Conservation (phyloP, 768 basidiomycete genomes). For the Trametes maxima region DNA sequence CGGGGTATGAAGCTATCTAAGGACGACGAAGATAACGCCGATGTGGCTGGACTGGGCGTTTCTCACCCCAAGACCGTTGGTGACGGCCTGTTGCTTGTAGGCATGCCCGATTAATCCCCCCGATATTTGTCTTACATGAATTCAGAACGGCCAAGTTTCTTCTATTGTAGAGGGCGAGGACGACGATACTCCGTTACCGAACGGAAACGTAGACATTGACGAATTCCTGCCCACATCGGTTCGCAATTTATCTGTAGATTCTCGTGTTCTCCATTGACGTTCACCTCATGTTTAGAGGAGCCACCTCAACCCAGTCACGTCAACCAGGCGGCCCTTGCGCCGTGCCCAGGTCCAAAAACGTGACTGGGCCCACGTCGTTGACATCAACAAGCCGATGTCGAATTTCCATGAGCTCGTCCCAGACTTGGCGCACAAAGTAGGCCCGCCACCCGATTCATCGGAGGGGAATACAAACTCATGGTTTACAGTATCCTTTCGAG, state of each 20-base stretch:
- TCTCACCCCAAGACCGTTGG: neutral
- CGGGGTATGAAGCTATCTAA: conserved; percentile 76
- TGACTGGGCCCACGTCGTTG: conserved; percentile 98
- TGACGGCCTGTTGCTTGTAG: neutral
- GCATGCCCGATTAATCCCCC: neutral
- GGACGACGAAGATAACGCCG: conserved; percentile 53
- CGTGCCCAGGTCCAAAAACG: conserved; percentile 67
- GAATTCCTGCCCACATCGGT: conserved; percentile 58
- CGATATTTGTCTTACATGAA: neutral
- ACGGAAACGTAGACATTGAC: conserved; percentile 60
- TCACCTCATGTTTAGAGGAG: conserved; percentile 44
- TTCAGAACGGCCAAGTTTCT: neutral
- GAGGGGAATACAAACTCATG: neutral
- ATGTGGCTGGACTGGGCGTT: conserved; percentile 30
- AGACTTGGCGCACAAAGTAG: conserved; percentile 92
- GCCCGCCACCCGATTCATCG: neutral
- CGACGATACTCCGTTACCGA: neutral
- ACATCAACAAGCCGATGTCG: conserved; percentile 84
- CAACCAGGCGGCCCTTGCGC: conserved; percentile 43
- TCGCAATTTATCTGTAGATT: neutral
- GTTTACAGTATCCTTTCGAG: conserved; percentile 90
- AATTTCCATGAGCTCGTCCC: conserved; percentile 95
- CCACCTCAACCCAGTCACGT: conserved; percentile 56
- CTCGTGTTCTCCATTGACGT: neutral
- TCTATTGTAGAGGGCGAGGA: neutral